Base-by-base conservation (phyloP, 768 basidiomycete species). In the Lactarius tabidus region DNA sequence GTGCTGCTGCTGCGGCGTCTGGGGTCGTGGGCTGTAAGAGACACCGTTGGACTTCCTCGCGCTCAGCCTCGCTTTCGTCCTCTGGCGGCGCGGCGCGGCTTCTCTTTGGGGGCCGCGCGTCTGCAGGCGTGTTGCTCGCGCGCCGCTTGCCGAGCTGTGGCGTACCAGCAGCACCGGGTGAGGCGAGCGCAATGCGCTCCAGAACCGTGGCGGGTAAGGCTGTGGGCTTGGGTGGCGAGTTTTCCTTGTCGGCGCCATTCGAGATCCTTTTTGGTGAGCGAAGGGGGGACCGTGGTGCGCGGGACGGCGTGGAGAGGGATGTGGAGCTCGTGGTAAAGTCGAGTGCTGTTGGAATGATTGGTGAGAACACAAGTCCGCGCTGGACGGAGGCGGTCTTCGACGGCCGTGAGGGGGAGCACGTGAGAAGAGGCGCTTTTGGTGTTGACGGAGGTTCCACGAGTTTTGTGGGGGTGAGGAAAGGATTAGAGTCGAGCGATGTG, bases 161-260 rank as follows among this genome's bases (percentile, higher is more conserved):
- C 41, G 75, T 33, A 33, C 33, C 72, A 17, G 59, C 38, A 36
- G 69, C 73, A 20, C 60, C 39, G 43, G 69, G 65, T 6, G 80
- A 79, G 6, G 78, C 77, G 48, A 74, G 67, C 1, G 77, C 78
- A 55, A 83, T 78, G 35, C 81, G 79, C 63, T 87, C 85, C 35
- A 76, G 66, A 26, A 82, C 77, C 6, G 48, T 51, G 41, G 82
- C 76, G 1, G 77, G 62, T 28, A 58, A 17, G 55, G 76, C 73
- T 33, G 71, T 63, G 10, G 70, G 69, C 6, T 74, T 66, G 38
- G 84, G 85, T 0, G 81, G 81, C 36, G 74, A 64, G 70, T 90
- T 90, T 72, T 91, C 89, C 75, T 90, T 90, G 72, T 87, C 75
- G 0, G 71, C 72, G 8, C 70, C 69, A 18, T 71, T 73, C 17